Percentiles rank a stretch among this genome's conserved stretches.
These are phyloP conservation scores for Spatholobus suberectus DNA, from an alignment of 306 rosid genomes.

Conservation along the genomic window DNA sequence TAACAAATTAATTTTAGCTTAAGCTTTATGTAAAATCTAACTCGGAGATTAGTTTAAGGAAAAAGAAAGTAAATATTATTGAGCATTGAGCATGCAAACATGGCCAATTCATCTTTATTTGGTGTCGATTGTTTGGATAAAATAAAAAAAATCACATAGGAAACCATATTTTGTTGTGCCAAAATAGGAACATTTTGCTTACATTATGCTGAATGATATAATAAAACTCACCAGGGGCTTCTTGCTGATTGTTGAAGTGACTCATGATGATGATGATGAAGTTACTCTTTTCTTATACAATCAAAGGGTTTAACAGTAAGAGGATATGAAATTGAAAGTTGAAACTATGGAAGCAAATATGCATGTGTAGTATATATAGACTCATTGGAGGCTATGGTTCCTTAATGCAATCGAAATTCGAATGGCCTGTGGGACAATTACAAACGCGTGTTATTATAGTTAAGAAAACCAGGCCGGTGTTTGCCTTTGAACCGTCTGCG, in stretches of 20 bases:
- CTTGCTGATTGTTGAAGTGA: conserved; percentile 41
- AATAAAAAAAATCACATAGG: neutral
- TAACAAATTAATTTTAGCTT: neutral
- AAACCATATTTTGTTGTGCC: neutral
- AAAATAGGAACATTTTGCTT: neutral
- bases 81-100: neutral
- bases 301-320: neutral
- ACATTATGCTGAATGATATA: neutral
- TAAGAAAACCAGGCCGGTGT: neutral
- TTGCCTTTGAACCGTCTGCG: neutral
- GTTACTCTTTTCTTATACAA: neutral
- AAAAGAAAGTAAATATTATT: neutral
- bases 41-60: neutral
- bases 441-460: conserved; percentile 11
- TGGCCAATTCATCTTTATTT: neutral
- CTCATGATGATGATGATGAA: conserved; percentile 29
- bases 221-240: conserved; percentile 38
- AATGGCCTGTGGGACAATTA: neutral
- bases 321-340: neutral
- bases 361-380: conserved; percentile 34
- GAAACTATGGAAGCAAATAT: neutral
- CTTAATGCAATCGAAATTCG: neutral
- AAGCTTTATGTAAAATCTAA: neutral
- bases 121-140: neutral
- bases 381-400: neutral